Conservation (phyloP, 345 rosid species). For the Cardamine occulta region DNA sequence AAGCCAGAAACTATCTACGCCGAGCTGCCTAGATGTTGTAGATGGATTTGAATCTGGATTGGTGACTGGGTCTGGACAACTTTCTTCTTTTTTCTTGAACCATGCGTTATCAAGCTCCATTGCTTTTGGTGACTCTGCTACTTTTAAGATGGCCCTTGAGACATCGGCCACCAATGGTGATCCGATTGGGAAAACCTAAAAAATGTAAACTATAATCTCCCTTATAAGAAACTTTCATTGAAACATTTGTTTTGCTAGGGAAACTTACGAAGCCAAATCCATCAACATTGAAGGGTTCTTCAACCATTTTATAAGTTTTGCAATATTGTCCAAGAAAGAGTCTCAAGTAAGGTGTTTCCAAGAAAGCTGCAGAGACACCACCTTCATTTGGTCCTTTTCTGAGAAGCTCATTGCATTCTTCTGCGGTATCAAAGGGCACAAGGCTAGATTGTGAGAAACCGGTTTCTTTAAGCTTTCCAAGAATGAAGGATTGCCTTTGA, state of each 20-base stretch:
- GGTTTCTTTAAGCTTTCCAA: slow-evolving; percentile 38
- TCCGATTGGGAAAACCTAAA: slow-evolving; percentile 49
- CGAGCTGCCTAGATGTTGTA: slow-evolving; percentile 43
- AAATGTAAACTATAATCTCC: neutral
- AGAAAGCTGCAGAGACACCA: slow-evolving; percentile 50
- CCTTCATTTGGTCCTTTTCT: slow-evolving; percentile 43
- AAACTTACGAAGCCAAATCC: slow-evolving; percentile 57
- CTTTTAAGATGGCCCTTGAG: slow-evolving; percentile 50
- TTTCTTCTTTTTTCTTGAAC: slow-evolving; percentile 31
- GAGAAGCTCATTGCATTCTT: slow-evolving; percentile 48
- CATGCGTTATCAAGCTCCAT: slow-evolving; percentile 42
- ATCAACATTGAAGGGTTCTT: slow-evolving; percentile 42
- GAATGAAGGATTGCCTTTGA: slow-evolving; percentile 45
- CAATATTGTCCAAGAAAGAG: slow-evolving; percentile 48
- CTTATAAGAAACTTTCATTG: neutral
- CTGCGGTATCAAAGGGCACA: slow-evolving; percentile 4
- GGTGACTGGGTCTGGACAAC: slow-evolving; percentile 41
- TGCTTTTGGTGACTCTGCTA: slow-evolving; percentile 46
- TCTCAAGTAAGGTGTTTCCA: slow-evolving; percentile 46
- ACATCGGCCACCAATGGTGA: slow-evolving; percentile 54
- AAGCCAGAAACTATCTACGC: slow-evolving; percentile 50
- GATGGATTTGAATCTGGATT: slow-evolving; percentile 30
- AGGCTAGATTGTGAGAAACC: slow-evolving; percentile 40
- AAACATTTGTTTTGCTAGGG: neutral
- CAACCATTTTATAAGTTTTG: slow-evolving; percentile 45